Percentiles rank a stretch among this genome's conserved stretches.
phyloP scores from a whole-genome alignment of 2,329 filamentous ascomycete genomes.

The Fusarium sp. region DNA sequence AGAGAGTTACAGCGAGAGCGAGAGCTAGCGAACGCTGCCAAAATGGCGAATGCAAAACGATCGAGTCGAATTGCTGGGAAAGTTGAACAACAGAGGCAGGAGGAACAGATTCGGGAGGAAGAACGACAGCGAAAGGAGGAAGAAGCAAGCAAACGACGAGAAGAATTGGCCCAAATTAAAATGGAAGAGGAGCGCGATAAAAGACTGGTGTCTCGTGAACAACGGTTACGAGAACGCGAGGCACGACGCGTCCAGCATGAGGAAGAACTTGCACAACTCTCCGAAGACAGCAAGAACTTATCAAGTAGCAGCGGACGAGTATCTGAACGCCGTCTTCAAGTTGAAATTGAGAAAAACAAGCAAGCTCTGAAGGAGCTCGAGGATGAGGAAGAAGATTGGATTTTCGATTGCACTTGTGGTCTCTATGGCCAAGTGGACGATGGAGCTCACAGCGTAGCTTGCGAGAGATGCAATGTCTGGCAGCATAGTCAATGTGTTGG shows the following conservation, averaged over 20 bases:
- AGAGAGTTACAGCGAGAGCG: conserved; percentile 75
- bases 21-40: conserved; percentile 82
- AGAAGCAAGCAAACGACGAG: conserved; percentile 71
- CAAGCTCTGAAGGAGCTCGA: conserved; percentile 78
- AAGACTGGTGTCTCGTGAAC: conserved; percentile 84
- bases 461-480: conserved; percentile 94
- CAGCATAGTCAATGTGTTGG: conserved; percentile 94
- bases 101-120: conserved; percentile 76
- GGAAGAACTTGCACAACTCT: conserved; percentile 81
- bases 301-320: conserved; percentile 67
- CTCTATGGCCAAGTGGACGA: conserved; percentile 93
- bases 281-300: conserved; percentile 75
- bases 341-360: conserved; percentile 82
- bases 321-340: conserved; percentile 83
- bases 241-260: conserved; percentile 84
- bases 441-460: conserved; percentile 91
- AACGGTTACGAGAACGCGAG: conserved; percentile 87
- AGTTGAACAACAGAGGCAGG: conserved; percentile 78
- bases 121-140: conserved; percentile 63
- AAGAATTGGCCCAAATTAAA: conserved; percentile 68
- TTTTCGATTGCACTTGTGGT: conserved; percentile 94
- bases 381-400: conserved; percentile 84
- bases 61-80: conserved; percentile 90
- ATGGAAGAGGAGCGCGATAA: conserved; percentile 79
- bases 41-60: conserved; percentile 91